Evolutionary conservation across 2,329 filamentous ascomycete species (phyloP), one percentile per base, ranked within the genome.

Genomic region (Arthrinium puccinioides): DNA sequence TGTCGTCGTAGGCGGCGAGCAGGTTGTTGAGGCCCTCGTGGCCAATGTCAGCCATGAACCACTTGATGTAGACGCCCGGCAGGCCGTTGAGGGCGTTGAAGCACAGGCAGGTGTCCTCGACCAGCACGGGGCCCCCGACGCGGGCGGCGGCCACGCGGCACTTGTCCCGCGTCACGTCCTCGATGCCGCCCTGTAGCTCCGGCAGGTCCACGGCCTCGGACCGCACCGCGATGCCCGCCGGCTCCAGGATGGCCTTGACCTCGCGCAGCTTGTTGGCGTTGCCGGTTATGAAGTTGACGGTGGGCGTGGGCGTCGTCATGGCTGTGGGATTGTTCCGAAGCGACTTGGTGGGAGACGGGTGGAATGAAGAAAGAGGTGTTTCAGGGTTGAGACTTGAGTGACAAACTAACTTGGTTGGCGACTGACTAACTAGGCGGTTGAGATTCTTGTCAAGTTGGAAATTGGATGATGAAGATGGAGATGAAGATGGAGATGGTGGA

Each of bases 61-160:
- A 94, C 72, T 98, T 98, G 49, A 98, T 94, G 60, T 98, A 98
- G 27, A 90, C 87, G 2, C 92, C 92, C 2, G 92, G 92, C 21
- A 98, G 72, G n/a, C 88, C 89, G 41, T 85, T 79, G 43, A 96
- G 74, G 15, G 90, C 89, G 55, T 85, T 82, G 59, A 96, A 98
- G 67, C 88, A 94, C 33, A 98, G 72, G 49, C 88, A 88, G 13
- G 92, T 98, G 62, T 98, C 92, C 64, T 98, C 92, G 9, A 95
- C 90, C 26, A 98, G 71, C 8, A 96, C 92, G 4, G 94, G 89
- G 4, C 46, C 43, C 53, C 71, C 46, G 69, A 95, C 86, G 49
- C 73, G 66, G 39, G 86, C 81, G 27, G 88, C 89, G 38, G 92
- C 92, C 51, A 81, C 74, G 42, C 76, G 78, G 61, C 85, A 90